These are phyloP conservation scores for Paramecium tetraurelia DNA, from an alignment of 73 alveolate species.

Conservation along the genomic window DNA sequence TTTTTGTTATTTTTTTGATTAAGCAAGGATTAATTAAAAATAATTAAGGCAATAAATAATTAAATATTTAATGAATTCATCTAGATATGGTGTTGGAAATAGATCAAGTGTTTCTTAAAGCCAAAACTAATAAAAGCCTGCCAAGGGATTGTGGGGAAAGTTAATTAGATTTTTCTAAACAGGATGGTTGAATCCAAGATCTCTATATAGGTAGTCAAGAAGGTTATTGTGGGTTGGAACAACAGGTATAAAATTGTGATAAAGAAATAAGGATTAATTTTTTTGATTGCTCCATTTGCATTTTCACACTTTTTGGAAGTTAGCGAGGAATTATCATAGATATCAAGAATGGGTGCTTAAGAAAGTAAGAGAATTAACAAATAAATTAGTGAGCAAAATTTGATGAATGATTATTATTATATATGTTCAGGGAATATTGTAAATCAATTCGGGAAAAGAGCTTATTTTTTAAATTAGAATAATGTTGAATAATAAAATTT, in stretches of 20 bases:
- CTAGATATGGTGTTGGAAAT: conserved; percentile 25
- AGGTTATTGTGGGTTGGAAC: conserved; percentile 32
- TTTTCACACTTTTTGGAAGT: conserved; percentile 41
- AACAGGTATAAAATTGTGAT: conserved; percentile 2
- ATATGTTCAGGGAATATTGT: neutral
- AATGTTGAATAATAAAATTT: neutral
- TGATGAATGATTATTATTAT: neutral
- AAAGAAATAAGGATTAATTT: neutral
- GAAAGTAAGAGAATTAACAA: neutral
- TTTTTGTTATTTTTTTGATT: neutral
- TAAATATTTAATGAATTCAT: neutral
- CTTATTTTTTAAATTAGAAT: neutral
- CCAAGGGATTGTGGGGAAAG: conserved; percentile 39
- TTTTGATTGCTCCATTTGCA: conserved; percentile 38
- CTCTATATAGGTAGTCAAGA: neutral
- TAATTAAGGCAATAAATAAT: neutral
- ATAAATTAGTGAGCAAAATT: neutral
- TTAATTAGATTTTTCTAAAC: conserved; percentile 27
- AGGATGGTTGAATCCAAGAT: neutral
- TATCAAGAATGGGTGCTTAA: conserved; percentile 12
- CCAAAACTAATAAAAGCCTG: neutral
- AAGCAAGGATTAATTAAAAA: neutral
- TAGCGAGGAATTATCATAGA: conserved; percentile 6
- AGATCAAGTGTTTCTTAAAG: conserved; percentile 33
- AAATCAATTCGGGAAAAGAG: neutral